These are phyloP conservation scores for Didymella glomerata DNA, from an alignment of 2,329 filamentous ascomycete species.

Conservation along the genomic window DNA sequence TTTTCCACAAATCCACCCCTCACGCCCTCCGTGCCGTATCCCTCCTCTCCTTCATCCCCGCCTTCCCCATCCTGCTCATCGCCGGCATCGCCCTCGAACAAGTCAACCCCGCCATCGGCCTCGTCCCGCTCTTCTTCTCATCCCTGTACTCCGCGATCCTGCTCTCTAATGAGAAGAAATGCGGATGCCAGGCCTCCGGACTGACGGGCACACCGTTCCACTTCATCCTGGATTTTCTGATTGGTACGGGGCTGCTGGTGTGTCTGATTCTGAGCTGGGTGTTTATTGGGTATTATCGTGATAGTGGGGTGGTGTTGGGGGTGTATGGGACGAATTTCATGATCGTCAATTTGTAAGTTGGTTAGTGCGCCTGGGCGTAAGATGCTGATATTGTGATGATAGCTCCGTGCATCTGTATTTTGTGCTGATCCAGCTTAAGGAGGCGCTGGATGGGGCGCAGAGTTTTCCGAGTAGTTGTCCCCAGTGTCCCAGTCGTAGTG, in stretches of 20 bases:
- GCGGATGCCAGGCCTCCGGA: conserved; percentile 34
- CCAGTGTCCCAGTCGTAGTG: conserved; percentile 38
- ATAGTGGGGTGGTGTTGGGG: conserved; percentile 30
- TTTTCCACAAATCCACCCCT: conserved; percentile 33
- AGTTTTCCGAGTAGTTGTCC: conserved; percentile 35
- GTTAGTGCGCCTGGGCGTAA: background rate
- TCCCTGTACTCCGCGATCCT: conserved; percentile 32
- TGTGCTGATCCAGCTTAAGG: conserved; percentile 26
- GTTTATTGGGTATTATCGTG: conserved; percentile 13
- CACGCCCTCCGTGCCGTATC: conserved; percentile 39
- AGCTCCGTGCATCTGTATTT: conserved; percentile 41
- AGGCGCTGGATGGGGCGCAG: conserved; percentile 25
- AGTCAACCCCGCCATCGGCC: conserved; percentile 42
- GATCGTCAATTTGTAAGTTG: conserved; percentile 39
- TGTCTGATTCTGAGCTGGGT: conserved; percentile 40
- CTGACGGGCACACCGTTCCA: conserved; percentile 41
- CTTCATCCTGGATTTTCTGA: conserved; percentile 32
- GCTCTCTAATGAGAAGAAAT: conserved; percentile 37
- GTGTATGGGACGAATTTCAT: conserved; percentile 43
- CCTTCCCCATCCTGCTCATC: conserved; percentile 41
- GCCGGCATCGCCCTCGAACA: conserved; percentile 29
- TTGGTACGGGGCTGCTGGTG: conserved; percentile 32
- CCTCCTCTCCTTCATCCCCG: conserved; percentile 34
- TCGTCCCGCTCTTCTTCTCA: conserved; percentile 42
- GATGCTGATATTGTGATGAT: conserved; percentile 1